Conservation (phyloP, 2,329 filamentous ascomycete species). For the Pezizomycotina sp. region DNA sequence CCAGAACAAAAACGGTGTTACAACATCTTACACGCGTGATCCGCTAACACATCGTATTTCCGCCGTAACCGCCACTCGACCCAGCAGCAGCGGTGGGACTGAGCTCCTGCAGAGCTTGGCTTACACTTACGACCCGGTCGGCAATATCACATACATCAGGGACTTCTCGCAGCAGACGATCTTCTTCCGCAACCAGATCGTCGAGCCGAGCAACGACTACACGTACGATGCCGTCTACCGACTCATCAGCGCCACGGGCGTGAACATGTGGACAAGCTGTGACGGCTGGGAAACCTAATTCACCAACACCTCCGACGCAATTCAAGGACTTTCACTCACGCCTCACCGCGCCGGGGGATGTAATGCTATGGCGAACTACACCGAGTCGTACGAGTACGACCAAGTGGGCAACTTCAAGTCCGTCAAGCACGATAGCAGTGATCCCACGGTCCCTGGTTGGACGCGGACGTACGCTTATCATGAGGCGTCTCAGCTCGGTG, state of each 20-base stretch:
- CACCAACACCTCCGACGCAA: too few species aligned
- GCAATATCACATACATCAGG: slow-evolving; percentile 15
- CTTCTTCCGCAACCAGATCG: slow-evolving; percentile 20
- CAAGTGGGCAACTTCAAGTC: slow-evolving; percentile 12
- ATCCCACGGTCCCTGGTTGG: slow-evolving; percentile 4
- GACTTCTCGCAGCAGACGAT: slow-evolving; percentile 21
- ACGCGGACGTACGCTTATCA: slow-evolving; percentile 5
- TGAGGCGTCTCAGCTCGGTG: too few species aligned
- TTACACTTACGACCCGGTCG: slow-evolving; percentile 20
- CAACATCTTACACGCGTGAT: neutral
- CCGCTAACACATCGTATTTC: neutral
- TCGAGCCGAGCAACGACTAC: slow-evolving; percentile 9
- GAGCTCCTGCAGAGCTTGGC: slow-evolving; percentile 16
- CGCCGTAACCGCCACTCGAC: neutral
- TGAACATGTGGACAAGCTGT: too few species aligned
- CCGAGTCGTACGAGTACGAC: slow-evolving; percentile 11
- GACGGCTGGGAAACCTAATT: too few species aligned
- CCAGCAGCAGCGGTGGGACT: neutral
- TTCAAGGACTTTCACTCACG: too few species aligned
- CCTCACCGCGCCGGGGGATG: too few species aligned
- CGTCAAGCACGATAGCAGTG: too few species aligned
- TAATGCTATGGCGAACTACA: slow-evolving; percentile 2
- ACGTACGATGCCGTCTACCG: slow-evolving; percentile 5
- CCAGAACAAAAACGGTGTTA: neutral
- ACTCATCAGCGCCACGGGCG: slow-evolving; percentile 6